Conservation (phyloP, 2,329 filamentous ascomycete genomes). For the Paecilomyces sp. region DNA sequence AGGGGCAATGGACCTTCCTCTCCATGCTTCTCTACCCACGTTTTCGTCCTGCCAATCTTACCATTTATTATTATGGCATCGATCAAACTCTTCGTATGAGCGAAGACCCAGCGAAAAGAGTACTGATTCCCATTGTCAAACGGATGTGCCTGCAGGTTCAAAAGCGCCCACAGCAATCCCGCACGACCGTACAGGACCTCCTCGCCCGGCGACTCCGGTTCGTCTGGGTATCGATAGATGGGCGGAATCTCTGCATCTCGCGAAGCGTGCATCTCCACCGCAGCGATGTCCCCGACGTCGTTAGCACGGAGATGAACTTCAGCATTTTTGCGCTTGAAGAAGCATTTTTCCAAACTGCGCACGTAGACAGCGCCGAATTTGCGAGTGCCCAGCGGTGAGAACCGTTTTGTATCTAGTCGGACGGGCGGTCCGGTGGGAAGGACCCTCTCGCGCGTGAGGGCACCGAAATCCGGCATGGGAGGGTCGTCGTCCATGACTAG, state of each 20-base stretch:
- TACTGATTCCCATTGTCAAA: constrained; percentile 13
- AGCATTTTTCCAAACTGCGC: neutral
- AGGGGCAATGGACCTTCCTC: constrained; percentile 25
- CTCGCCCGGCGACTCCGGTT: constrained; percentile 21
- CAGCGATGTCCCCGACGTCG: constrained; percentile 15
- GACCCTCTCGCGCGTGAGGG: constrained; percentile 21
- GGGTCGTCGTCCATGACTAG: constrained; percentile 9
- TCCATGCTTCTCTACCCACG: constrained; percentile 19
- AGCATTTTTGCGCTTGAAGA: neutral
- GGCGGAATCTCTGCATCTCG: neutral
- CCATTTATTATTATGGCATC: constrained; percentile 27
- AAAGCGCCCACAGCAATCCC: constrained; percentile 28
- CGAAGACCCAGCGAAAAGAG: constrained; percentile 17
- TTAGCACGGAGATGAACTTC: neutral
- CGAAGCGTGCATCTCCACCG: constrained; percentile 12
- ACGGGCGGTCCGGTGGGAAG: constrained; percentile 11
- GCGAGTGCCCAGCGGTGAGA: neutral
- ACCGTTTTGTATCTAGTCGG: neutral
- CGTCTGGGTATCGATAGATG: neutral
- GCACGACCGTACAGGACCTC: constrained; percentile 33
- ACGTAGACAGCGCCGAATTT: neutral
- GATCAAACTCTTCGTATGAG: constrained; percentile 22
- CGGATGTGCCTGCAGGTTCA: constrained; percentile 24
- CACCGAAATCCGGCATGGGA: constrained; percentile 16
- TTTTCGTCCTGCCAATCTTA: constrained; percentile 22